Percentiles rank a stretch among this genome's conserved stretches.
Evolutionary conservation across 2,329 filamentous ascomycete genomes (phyloP).

Genomic region (Cercospora sesami): DNA sequence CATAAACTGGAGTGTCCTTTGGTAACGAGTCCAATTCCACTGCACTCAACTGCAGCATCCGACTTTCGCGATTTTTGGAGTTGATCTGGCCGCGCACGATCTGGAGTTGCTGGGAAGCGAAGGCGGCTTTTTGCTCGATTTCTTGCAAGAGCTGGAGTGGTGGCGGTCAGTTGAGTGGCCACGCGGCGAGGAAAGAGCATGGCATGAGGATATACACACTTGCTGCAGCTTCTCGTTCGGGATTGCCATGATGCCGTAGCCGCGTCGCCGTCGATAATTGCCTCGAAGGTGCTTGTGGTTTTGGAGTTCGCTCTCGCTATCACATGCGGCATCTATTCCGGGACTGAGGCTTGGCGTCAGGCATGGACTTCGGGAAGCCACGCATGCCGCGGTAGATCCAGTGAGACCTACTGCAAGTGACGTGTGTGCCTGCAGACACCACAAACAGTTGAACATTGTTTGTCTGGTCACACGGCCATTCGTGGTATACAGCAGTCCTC

Average conservation of each 20-base stretch:
- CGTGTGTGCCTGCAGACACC: background rate
- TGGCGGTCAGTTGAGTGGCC: slow-evolving; percentile 17
- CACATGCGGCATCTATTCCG: background rate
- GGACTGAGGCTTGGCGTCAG: background rate
- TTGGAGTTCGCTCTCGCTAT: background rate
- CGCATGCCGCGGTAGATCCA: slow-evolving; percentile 6
- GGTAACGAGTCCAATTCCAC: slow-evolving; percentile 79
- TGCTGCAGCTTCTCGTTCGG: slow-evolving; percentile 92
- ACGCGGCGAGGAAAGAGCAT: background rate
- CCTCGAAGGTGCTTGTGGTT: background rate
- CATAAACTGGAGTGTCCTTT: slow-evolving; percentile 76
- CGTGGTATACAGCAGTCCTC: background rate
- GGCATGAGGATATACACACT: slow-evolving; percentile 52
- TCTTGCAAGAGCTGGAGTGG: slow-evolving; percentile 75
- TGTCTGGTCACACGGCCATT: background rate
- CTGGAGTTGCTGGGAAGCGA: slow-evolving; percentile 87
- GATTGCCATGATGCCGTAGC: slow-evolving; percentile 69
- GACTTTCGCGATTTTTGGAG: slow-evolving; percentile 82
- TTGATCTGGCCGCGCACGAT: slow-evolving; percentile 82
- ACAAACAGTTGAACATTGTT: background rate
- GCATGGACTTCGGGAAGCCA: background rate
- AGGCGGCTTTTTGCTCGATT: slow-evolving; percentile 85
- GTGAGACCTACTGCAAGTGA: background rate
- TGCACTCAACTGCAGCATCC: slow-evolving; percentile 82
- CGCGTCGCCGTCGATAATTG: background rate